Base-by-base conservation (phyloP, 768 basidiomycete genomes). In the Pisolithus marmoratus region DNA sequence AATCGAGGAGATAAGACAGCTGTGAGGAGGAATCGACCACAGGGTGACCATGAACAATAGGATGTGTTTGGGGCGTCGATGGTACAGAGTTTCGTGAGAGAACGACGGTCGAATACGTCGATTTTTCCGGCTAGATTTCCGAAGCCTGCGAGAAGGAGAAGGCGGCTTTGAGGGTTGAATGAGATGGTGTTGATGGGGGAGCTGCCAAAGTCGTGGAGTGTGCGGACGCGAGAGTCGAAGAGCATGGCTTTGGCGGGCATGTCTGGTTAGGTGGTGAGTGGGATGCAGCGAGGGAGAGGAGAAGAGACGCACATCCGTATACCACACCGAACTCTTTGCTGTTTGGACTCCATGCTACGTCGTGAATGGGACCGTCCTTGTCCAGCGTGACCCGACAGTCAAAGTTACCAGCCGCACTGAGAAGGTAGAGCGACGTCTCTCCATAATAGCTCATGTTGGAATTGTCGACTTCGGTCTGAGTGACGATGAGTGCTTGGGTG, bases 381-480 rank as follows among this genome's bases (percentile, higher is more conserved):
- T 96, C 94, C 60, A 90, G 72, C 1, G 78, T 73, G 24, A 98
- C 88, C 27, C 92, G 78, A 64, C 90, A 92, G 64, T 97, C 94
- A 60, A 94, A 97, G 59, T 92, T 90, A 15, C 95, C 94, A 8
- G 91, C 87, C 17, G 93, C 84, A 57, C 86, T 93, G 55, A 98
- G 81, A 14, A 97, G 78, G 71, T 95, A 97, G 62, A 99, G 74
- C 48, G 91, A 90, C 2, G 94, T 96, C 74, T 98, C 95, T 49
- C 96, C 96, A 58, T 98, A 99, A 69, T 99, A 99, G 62, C 87
- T 94, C 80, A 90, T 96, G 69, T 95, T 95, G 43, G 90, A 87
- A 65, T 90, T 91, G 64, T 99, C 95, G 49, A 97, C 94, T 61
- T 99, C 96, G 4, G 94, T 95, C 63, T 94, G 92, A 0, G 95